Percentiles rank a stretch among this genome's conserved stretches.
Evolutionary conservation across 2,329 filamentous ascomycete species (phyloP).

Genomic region (Cladosporium sp.): DNA sequence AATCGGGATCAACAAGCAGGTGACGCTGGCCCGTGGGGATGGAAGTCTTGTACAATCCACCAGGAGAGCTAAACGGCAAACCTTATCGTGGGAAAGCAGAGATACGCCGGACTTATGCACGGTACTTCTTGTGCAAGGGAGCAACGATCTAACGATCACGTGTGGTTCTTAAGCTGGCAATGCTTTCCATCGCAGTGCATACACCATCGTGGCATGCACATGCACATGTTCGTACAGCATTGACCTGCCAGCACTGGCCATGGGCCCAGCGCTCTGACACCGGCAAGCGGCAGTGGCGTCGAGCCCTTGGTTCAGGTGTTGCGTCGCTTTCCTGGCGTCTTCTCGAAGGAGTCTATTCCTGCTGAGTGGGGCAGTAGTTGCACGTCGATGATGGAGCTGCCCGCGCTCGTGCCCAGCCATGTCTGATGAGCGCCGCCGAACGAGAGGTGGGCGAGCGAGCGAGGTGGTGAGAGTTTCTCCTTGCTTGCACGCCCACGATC

Average conservation of each 20-base stretch:
- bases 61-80: neutral
- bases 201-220: neutral
- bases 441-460: neutral
- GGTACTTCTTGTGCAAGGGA: neutral
- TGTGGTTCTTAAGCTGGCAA: neutral
- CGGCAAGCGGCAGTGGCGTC: conserved; percentile 4
- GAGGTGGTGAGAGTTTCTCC: conserved; percentile 10
- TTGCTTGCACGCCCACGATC: conserved; percentile 6
- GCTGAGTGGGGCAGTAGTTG: conserved; percentile 7
- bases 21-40: conserved; percentile 11
- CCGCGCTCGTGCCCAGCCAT: conserved; percentile 10
- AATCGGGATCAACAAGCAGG: conserved; percentile 4
- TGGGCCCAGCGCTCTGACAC: neutral
- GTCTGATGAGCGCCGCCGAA: neutral
- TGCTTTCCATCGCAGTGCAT: neutral
- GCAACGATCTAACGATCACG: neutral
- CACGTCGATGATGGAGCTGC: conserved; percentile 12
- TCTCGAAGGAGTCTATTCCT: conserved; percentile 6
- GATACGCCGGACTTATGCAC: neutral
- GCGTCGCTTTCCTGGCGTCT: conserved; percentile 10
- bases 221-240: neutral
- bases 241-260: neutral
- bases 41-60: conserved; percentile 1
- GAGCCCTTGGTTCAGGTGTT: neutral
- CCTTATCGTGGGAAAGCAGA: neutral